phyloP scores from a whole-genome alignment of 2,329 filamentous ascomycete species.

The Fusarium nygamai region DNA sequence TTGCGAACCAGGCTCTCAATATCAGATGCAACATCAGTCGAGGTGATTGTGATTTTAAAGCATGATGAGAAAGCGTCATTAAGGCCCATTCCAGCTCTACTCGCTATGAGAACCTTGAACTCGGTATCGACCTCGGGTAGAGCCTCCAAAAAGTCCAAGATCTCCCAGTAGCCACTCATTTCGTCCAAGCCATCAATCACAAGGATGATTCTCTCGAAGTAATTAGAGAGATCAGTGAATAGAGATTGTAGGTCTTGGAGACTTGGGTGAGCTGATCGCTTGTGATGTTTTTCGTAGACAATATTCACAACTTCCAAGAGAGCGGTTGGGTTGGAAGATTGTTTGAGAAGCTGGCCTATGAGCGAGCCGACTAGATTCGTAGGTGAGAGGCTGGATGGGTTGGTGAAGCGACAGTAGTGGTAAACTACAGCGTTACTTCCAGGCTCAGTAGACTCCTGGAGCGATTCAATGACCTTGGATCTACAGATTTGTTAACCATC shows the following conservation, averaged over 20 bases:
- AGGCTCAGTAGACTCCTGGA: not conserved
- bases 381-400: not conserved
- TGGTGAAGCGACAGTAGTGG: not conserved
- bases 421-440: not conserved
- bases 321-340: not conserved
- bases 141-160: not conserved
- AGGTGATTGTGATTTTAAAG: not conserved
- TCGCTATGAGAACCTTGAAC: not conserved
- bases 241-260: not conserved
- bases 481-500: fast-evolving
- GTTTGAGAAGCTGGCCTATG: not conserved
- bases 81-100: not conserved
- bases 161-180: not conserved
- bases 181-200: not conserved
- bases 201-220: not conserved
- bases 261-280: not conserved
- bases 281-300: not conserved
- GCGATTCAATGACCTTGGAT: not conserved
- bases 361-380: not conserved
- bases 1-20: not conserved
- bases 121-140: not conserved
- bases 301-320: not conserved
- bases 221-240: not conserved
- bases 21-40: not conserved
- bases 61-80: not conserved